Evolutionary conservation across 2,329 filamentous ascomycete species (phyloP), one percentile per base, ranked within the genome.

Genomic region (Eutypa lata): DNA sequence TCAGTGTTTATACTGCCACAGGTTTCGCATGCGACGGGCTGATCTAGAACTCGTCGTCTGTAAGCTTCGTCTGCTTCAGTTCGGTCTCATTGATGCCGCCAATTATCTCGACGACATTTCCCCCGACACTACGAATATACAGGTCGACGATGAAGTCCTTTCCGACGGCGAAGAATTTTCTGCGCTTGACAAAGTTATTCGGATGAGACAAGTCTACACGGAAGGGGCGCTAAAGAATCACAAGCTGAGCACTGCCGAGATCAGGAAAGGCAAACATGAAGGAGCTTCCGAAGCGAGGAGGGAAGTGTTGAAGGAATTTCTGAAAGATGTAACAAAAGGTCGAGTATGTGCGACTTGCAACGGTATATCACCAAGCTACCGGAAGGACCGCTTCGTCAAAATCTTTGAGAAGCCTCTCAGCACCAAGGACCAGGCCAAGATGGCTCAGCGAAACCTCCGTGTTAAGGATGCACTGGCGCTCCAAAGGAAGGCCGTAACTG

Each of bases 341-440:
- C 88, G 86, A 62, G 82, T 82, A 64, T 99, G 94, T 72, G 77
- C 76, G 45, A 78, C 73, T 51, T 87, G 83, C 61, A 73, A 76
- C 48, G 89, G 88, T 26, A 83, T 94, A 56, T 92, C 89, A 14
- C 92, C 91, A 11, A 78, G 79, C 2, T 97, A 90, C 71, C 86
- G 93, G 62, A 97, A 96, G 69, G 93, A 99, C 65, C 82, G 88
- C 43, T 94, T 86, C 64, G 88, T 92, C 66, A 99, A 97, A 71
- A 91, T 99, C 50, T 99, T 97, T 71, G 87, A 93, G 67, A 94
- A 89, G 66, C 78, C 88, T 2, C 74, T 97, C 52, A 82, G 80
- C 46, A 72, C 80, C 46, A 96, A 95, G 69, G 86, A 94, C 35
- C 84, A 86, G 67, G 81, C 84, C 42, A 85, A 87, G 56, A 96